Evolutionary conservation across 176 grass and related monocot genomes (phyloP).

Genomic region (Aegilops bicornis): DNA sequence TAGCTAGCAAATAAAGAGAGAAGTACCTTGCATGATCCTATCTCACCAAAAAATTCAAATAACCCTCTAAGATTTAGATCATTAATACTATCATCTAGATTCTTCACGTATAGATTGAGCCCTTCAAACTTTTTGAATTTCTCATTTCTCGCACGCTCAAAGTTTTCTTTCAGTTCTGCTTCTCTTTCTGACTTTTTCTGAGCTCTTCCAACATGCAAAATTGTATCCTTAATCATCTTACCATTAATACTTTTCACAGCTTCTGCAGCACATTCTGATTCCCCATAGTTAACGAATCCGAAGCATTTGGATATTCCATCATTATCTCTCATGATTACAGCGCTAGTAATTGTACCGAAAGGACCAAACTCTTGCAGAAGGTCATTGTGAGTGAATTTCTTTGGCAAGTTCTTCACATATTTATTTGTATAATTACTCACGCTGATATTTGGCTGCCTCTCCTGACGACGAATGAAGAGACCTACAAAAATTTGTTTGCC

Average conservation of each 20-base stretch:
- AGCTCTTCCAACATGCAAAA: slow-evolving; percentile 39
- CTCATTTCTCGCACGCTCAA: background rate
- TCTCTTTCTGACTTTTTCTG: slow-evolving; percentile 41
- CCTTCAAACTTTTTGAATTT: slow-evolving; percentile 37
- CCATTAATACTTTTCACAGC: slow-evolving; percentile 40
- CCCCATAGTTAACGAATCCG: slow-evolving; percentile 54
- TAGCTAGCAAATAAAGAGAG: background rate
- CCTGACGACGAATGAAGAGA: slow-evolving; percentile 20
- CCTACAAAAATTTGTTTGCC: slow-evolving; percentile 40
- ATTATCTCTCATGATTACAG: slow-evolving; percentile 39
- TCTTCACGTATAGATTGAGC: slow-evolving; percentile 59
- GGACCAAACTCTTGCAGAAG: slow-evolving; percentile 28
- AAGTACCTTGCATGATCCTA: slow-evolving; percentile 51
- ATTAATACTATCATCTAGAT: slow-evolving; percentile 46
- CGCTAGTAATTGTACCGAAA: slow-evolving; percentile 49
- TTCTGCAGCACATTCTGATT: slow-evolving; percentile 24
- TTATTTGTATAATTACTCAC: background rate
- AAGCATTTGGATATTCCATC: slow-evolving; percentile 44
- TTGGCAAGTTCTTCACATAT: slow-evolving; percentile 52
- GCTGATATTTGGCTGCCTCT: slow-evolving; percentile 1
- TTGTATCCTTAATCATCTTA: slow-evolving; percentile 18
- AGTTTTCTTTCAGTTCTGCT: slow-evolving; percentile 36
- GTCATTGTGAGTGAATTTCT: slow-evolving; percentile 30
- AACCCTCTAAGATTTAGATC: slow-evolving; percentile 28
- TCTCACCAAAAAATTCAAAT: slow-evolving; percentile 45